Conservation (phyloP, 768 basidiomycete genomes). For the Dioszegia hungarica region DNA sequence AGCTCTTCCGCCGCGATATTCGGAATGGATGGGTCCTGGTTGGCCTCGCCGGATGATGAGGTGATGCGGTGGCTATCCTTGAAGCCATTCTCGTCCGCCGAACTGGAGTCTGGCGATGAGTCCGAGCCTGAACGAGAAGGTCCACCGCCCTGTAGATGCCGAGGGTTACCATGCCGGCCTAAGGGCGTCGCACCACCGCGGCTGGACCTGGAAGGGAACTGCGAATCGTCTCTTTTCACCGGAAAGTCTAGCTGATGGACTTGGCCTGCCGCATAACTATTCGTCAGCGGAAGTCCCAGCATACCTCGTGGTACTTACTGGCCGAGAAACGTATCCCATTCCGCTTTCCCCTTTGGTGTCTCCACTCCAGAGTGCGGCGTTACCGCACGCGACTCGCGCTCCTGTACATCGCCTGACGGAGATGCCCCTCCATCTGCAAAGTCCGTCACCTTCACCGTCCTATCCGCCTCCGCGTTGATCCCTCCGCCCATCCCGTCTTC, state of each 20-base stretch:
- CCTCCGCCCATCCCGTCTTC: background rate
- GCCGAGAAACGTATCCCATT: background rate
- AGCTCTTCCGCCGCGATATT: conserved; percentile 11
- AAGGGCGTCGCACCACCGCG: background rate
- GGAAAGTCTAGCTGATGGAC: background rate
- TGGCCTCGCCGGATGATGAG: conserved; percentile 24
- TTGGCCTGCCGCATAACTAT: background rate
- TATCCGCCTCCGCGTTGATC: background rate
- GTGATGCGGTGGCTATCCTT: background rate
- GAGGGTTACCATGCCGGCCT: background rate
- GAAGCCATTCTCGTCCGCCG: background rate
- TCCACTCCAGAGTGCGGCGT: background rate
- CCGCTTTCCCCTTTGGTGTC: background rate
- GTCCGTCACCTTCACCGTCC: background rate
- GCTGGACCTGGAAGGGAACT: background rate
- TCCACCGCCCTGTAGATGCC: background rate
- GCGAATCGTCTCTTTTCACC: too few species aligned
- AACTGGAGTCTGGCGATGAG: background rate
- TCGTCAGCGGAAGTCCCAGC: background rate
- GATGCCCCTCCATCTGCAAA: background rate
- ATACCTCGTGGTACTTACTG: background rate
- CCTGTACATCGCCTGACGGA: background rate
- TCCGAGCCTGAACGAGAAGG: too few species aligned
- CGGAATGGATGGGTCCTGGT: conserved; percentile 37
- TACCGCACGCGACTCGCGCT: background rate